Evolutionary conservation across 371 early-diverging fungal species (phyloP), one percentile per base, ranked within the genome.

Genomic region (Nematocida homosporus): DNA sequence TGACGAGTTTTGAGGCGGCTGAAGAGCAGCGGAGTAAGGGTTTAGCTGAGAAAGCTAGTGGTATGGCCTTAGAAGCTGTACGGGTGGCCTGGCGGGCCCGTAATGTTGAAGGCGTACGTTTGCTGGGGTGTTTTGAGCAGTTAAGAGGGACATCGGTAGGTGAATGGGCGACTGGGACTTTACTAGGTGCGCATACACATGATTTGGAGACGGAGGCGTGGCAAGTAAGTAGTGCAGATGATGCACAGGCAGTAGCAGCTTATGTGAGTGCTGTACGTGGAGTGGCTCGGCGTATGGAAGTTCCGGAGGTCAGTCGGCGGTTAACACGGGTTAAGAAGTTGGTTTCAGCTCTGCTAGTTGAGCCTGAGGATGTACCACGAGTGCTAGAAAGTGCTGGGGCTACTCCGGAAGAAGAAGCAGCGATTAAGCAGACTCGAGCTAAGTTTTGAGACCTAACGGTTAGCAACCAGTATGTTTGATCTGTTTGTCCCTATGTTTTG

Each of bases 11-110:
- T 8, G 32, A 27, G 38, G 3, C 18, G 16, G 25, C 16, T 35
- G 75, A 72, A 38, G 23, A 2, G 27, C 18, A 3, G 27, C 48
- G 75, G 42, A 59, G 41, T 42, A 40, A 48, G 34, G 51, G n/a
- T 27, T 29, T 6, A 27, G 10, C 13, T 18, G 75, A 72, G 30
- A 61, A 59, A 54, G 25, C 40, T 13, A 23, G 30, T 50, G 13
- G 13, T 44, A 13, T 44, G 13, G 13, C 20, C 44, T 44, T 20
- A 13, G 13, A 13, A 13, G 13, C 13, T 20, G 20, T 44, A 13
- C 13, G 20, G 44, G 13, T 20, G 13, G 13, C 25, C 50, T 40
- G 54, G 16, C 6, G 34, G 20, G 8, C 48, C 29, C 52, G 27
- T 35, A 57, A 53, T 6, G 20, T 72, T 40, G 10, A 32, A 27